Conservation (phyloP, 176 grass and related monocot genomes). For the Leersia perrieri region DNA sequence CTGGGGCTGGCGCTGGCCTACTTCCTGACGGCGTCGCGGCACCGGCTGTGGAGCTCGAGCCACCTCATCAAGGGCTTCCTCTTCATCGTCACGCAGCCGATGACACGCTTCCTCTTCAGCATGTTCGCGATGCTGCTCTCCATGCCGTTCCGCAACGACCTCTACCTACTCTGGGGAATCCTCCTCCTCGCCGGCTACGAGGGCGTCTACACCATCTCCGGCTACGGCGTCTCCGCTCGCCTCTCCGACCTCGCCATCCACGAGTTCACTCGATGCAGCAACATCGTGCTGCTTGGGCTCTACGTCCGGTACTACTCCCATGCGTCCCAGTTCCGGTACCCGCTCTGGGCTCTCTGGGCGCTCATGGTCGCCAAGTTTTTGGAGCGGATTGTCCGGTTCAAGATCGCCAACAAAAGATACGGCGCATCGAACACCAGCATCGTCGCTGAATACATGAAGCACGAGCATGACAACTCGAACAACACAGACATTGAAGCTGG, state of each 20-base stretch:
- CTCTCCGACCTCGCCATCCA: constrained; percentile 32
- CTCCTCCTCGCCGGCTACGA: constrained; percentile 27
- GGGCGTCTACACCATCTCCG: constrained; percentile 27
- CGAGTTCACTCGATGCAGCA: constrained; percentile 18
- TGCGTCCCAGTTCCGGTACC: neutral
- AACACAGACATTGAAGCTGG: neutral
- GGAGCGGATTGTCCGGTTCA: constrained; percentile 28
- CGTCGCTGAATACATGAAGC: constrained; percentile 49
- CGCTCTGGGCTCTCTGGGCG: constrained; percentile 37
- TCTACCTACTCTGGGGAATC: constrained; percentile 36
- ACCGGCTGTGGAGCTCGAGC: constrained; percentile 37
- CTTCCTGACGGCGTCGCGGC: constrained; percentile 34
- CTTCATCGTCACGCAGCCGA: constrained; percentile 23
- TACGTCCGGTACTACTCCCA: constrained; percentile 21
- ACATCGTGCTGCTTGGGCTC: neutral
- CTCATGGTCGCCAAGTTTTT: constrained; percentile 41
- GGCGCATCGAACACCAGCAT: constrained; percentile 22
- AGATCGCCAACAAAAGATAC: constrained; percentile 10
- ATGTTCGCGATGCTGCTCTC: constrained; percentile 35
- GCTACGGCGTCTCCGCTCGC: constrained; percentile 27
- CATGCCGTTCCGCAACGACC: constrained; percentile 38
- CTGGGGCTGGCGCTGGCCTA: constrained; percentile 13
- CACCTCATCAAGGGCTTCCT: constrained; percentile 31
- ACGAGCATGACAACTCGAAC: too few relatives aligned
- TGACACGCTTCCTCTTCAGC: constrained; percentile 12